A percentile compares a stretch with the other conserved stretches of the same genome.
Conservation (phyloP, 2,329 filamentous ascomycete genomes). For the Trichothecium sympodiale region DNA sequence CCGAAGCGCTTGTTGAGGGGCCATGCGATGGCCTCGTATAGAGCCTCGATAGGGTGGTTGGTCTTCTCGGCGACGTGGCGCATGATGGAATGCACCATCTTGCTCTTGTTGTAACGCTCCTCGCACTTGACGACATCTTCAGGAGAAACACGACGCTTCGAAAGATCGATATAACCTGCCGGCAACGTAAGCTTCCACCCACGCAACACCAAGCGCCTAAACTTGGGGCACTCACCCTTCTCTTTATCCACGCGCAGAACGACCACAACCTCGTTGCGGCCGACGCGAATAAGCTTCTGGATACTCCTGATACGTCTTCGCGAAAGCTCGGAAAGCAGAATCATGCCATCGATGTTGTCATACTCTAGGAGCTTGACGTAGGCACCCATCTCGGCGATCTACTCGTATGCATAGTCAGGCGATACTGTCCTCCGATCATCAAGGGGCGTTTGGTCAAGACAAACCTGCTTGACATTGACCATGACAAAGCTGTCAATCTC, state of each 20-base stretch:
- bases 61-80: conserved; percentile 98
- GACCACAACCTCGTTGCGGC: conserved; percentile 96
- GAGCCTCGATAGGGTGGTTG: conserved; percentile 79
- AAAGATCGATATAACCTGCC: conserved; percentile 85
- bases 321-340: conserved; percentile 92
- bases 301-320: conserved; percentile 97
- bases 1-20: conserved; percentile 96
- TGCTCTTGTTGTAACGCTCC: conserved; percentile 99
- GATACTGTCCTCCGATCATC: conserved; percentile 3
- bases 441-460: conserved; percentile 13
- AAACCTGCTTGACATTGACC: conserved; percentile 97
- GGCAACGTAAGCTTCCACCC: conserved; percentile 10
- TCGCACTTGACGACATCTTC: conserved; percentile 98
- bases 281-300: conserved; percentile 96
- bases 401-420: conserved; percentile 10
- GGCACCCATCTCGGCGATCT: conserved; percentile 99
- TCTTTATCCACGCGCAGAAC: conserved; percentile 99
- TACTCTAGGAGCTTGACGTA: conserved; percentile 99
- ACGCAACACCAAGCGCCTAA: conserved; percentile 5
- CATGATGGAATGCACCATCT: conserved; percentile 99
- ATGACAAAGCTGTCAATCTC: conserved; percentile 99
- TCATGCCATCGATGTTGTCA: conserved; percentile 99
- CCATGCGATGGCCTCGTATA: conserved; percentile 95
- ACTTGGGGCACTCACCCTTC: conserved; percentile 52
- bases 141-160: conserved; percentile 92